phyloP scores from a whole-genome alignment of 306 rosid species.

The Malus asiatica region DNA sequence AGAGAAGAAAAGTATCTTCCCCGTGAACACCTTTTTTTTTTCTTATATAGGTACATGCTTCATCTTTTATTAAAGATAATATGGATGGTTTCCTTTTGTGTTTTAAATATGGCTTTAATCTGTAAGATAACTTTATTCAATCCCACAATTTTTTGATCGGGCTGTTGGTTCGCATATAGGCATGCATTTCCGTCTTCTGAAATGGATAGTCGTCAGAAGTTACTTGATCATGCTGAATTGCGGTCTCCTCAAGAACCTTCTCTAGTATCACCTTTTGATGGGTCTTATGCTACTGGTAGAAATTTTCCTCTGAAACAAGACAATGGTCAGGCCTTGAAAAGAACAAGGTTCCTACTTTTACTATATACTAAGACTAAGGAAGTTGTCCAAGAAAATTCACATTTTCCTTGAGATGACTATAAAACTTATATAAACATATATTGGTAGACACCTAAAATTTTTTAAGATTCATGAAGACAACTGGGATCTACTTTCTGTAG shows the following conservation, averaged over 20 bases:
- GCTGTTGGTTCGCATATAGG: constrained; percentile 33
- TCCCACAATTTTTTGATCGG: constrained; percentile 1
- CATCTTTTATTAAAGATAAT: not conserved
- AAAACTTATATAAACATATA: constrained; percentile 32
- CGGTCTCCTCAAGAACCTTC: constrained; percentile 22
- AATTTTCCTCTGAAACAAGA: constrained; percentile 23
- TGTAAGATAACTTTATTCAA: not conserved
- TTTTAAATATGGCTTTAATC: constrained; percentile 15
- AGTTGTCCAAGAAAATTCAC: constrained; percentile 12
- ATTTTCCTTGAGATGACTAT: constrained; percentile 25
- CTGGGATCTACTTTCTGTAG: not conserved
- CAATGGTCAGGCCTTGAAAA: constrained; percentile 38
- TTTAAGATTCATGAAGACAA: not conserved
- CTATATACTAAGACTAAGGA: constrained; percentile 11
- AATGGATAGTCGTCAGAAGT: constrained; percentile 25
- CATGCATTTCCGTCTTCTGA: constrained; percentile 26
- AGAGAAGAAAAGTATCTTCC: not conserved
- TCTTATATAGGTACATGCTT: not conserved
- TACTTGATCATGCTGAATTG: constrained; percentile 19
- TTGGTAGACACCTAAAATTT: not conserved
- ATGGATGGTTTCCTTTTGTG: not conserved
- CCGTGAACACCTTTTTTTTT: not conserved
- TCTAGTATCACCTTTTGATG: constrained; percentile 21
- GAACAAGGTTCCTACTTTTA: constrained; percentile 48
- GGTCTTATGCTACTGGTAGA: constrained; percentile 29